Conservation (phyloP, 2,329 filamentous ascomycete genomes). For the Dactylellina cionopaga region DNA sequence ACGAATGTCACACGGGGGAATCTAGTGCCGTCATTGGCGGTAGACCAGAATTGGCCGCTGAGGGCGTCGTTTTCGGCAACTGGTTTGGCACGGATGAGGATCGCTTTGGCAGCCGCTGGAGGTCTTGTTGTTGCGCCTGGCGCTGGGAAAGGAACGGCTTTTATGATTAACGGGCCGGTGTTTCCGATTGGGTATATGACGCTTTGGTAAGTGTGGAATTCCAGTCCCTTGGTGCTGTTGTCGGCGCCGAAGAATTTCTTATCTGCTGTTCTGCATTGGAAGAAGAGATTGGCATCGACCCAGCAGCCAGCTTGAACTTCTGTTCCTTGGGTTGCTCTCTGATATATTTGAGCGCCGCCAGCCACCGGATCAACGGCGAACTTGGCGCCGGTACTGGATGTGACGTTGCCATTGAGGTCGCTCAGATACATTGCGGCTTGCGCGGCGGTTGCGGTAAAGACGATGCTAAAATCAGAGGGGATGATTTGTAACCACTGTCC, state of each 20-base stretch:
- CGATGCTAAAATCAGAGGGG: background rate
- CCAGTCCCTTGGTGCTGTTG: background rate
- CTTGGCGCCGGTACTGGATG: background rate
- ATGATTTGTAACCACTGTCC: background rate
- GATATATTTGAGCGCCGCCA: background rate
- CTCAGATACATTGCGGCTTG: background rate
- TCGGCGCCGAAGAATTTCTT: background rate
- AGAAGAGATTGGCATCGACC: background rate
- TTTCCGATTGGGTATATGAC: background rate
- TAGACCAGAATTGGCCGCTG: conserved; percentile 6
- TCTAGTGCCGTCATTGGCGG: background rate
- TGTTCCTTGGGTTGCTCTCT: background rate
- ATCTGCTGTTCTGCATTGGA: background rate
- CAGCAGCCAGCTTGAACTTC: background rate
- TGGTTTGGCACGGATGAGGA: background rate
- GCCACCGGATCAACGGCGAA: background rate
- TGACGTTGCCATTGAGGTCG: background rate
- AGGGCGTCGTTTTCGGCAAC: background rate
- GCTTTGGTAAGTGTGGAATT: background rate
- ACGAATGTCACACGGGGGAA: background rate
- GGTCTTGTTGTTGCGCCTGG: background rate
- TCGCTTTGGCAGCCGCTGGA: background rate
- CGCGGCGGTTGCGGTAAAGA: background rate
- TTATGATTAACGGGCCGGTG: conserved; percentile 4
- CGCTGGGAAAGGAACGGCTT: conserved; percentile 17